These are phyloP conservation scores for Pyrenophora seminiperda DNA, from an alignment of 2,329 filamentous ascomycete genomes.

Conservation along the genomic window DNA sequence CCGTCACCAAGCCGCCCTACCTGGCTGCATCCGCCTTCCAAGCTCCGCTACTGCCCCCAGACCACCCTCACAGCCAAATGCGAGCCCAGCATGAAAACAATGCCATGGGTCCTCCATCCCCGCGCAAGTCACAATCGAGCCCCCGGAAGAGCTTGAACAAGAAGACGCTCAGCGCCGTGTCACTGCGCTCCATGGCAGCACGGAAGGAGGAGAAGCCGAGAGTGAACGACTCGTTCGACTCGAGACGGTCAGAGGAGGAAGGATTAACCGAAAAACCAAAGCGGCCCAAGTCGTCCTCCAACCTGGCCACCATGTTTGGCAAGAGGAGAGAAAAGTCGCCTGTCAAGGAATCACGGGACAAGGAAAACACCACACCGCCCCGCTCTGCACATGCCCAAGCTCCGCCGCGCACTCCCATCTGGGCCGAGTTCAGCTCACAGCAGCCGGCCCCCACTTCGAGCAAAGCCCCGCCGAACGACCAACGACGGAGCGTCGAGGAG, in stretches of 20 bases:
- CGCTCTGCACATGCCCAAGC: constrained; percentile 52
- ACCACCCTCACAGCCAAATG: constrained; percentile 54
- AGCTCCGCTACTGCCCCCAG: constrained; percentile 55
- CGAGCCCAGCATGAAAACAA: constrained; percentile 44
- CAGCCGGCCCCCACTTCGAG: constrained; percentile 44
- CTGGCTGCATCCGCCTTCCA: constrained; percentile 32
- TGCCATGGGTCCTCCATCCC: constrained; percentile 41
- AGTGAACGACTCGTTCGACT: constrained; percentile 42
- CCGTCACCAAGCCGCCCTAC: constrained; percentile 27
- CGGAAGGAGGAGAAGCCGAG: constrained; percentile 42
- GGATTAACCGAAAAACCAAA: constrained; percentile 54
- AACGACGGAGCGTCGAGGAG: constrained; percentile 54
- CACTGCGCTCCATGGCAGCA: constrained; percentile 58
- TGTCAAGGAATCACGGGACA: constrained; percentile 62
- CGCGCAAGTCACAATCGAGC: constrained; percentile 49
- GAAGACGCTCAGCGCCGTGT: constrained; percentile 61
- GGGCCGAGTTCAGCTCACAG: constrained; percentile 70
- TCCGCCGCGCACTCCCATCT: constrained; percentile 70
- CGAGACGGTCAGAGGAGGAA: constrained; percentile 33
- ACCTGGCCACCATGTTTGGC: constrained; percentile 76
- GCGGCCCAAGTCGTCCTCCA: constrained; percentile 83
- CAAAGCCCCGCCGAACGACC: constrained; percentile 53
- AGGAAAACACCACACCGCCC: constrained; percentile 78
- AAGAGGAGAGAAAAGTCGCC: constrained; percentile 66
- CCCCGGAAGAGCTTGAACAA: constrained; percentile 53